Evolutionary conservation across 2,329 filamentous ascomycete genomes (phyloP).

Genomic region (Huntiella savannae): DNA sequence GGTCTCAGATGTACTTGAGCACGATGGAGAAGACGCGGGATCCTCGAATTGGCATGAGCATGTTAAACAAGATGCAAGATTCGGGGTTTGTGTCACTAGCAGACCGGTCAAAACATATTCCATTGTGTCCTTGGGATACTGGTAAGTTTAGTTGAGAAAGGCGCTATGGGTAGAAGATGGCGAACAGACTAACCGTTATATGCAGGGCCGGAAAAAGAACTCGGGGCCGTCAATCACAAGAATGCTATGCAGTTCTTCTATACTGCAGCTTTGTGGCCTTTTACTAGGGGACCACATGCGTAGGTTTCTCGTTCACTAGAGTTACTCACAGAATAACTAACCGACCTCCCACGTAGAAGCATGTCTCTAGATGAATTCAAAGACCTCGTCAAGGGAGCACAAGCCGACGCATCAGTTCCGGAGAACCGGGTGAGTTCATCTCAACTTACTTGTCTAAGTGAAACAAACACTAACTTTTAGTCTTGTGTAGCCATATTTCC

Average conservation of each 20-base stretch:
- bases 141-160: constrained; percentile 26
- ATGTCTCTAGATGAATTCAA: constrained; percentile 40
- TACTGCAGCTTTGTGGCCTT: constrained; percentile 2
- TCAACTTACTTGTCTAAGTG: neutral
- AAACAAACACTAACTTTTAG: neutral
- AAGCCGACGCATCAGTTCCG: constrained; percentile 31
- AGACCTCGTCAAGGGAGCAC: constrained; percentile 35
- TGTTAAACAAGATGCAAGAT: constrained; percentile 37
- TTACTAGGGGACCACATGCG: constrained; percentile 20
- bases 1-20: constrained; percentile 46
- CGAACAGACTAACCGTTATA: neutral
- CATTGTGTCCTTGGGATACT: constrained; percentile 49
- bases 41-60: constrained; percentile 40
- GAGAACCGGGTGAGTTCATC: constrained; percentile 31
- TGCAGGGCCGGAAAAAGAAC: neutral
- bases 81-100: constrained; percentile 53
- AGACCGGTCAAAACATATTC: constrained; percentile 42
- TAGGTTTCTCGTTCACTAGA: neutral
- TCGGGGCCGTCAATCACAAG: constrained; percentile 30
- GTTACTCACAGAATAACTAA: too few species aligned
- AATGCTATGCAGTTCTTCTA: constrained; percentile 22
- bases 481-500: constrained; percentile 35
- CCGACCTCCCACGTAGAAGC: constrained; percentile 17
- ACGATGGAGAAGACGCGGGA: constrained; percentile 46
- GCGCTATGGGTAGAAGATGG: too few species aligned